These are phyloP conservation scores for Neurospora sp. DNA, from an alignment of 2,329 filamentous ascomycete genomes.

Conservation along the genomic window DNA sequence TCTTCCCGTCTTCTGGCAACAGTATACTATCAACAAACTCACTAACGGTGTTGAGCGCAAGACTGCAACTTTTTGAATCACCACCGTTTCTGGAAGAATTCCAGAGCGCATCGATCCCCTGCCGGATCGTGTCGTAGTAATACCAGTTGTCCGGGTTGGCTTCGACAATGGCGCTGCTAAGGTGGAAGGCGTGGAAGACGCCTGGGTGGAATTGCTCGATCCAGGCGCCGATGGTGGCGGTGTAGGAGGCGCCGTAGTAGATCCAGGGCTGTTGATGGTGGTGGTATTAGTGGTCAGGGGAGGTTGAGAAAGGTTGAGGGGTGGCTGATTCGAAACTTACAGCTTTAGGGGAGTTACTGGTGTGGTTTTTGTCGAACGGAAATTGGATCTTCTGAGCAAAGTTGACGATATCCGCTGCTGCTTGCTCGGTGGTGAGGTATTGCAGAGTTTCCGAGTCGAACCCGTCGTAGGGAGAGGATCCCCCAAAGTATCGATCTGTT, in stretches of 20 bases:
- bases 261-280: constrained; percentile 11
- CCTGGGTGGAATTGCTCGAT: constrained; percentile 14
- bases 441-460: constrained; percentile 15
- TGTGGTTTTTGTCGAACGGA: constrained; percentile 9
- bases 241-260: constrained; percentile 14
- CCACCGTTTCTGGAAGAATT: constrained; percentile 1
- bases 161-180: constrained; percentile 15
- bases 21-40: constrained; percentile 13
- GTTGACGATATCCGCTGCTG: constrained; percentile 14
- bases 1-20: background rate
- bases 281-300: too few species aligned
- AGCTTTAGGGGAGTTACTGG: background rate
- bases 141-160: constrained; percentile 15
- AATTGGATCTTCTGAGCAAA: constrained; percentile 15
- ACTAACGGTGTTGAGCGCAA: constrained; percentile 9
- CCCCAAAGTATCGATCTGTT: constrained; percentile 16
- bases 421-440: constrained; percentile 15
- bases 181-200: constrained; percentile 15
- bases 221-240: constrained; percentile 16
- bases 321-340: too few species aligned
- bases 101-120: constrained; percentile 12
- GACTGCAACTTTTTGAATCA: constrained; percentile 8
- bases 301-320: too few species aligned
- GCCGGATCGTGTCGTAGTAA: constrained; percentile 16
- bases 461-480: constrained; percentile 14